Conservation (phyloP, 805 yeast genomes). For the Kodamaea sagamina region DNA sequence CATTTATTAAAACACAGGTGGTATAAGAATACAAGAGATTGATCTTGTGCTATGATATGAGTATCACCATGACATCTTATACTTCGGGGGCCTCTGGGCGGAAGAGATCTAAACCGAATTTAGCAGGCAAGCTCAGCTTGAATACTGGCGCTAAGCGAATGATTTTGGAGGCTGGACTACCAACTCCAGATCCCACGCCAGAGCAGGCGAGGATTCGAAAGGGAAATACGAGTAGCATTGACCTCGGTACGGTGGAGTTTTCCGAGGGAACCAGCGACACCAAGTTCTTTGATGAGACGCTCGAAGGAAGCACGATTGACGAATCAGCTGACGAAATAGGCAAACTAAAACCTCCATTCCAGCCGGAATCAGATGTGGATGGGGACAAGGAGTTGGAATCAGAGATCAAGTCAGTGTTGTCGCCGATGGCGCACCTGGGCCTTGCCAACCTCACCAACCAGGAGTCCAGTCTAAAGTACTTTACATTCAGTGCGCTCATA, state of each 20-base stretch:
- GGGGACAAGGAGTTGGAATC: conserved; percentile 1
- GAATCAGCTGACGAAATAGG: not conserved
- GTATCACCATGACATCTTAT: conserved; percentile 3
- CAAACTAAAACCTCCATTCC: conserved; percentile 1
- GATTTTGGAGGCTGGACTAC: not conserved
- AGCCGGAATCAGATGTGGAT: not conserved
- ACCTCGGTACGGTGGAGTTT: conserved; percentile 1
- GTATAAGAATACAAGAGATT: too few relatives aligned
- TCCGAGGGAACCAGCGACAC: not conserved
- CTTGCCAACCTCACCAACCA: conserved; percentile 1
- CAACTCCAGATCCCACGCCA: conserved; percentile 6
- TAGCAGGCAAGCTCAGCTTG: conserved; percentile 2
- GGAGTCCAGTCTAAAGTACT: conserved; percentile 15
- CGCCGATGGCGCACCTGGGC: conserved; percentile 7
- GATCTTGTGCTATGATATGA: conserved; percentile 1
- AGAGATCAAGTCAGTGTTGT: conserved; percentile 8
- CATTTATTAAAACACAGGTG: too few relatives aligned
- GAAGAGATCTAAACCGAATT: not conserved
- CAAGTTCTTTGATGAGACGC: not conserved
- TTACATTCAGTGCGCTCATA: conserved; percentile 24
- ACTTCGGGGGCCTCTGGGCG: not conserved
- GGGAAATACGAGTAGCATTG: conserved; percentile 3
- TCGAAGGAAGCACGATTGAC: not conserved
- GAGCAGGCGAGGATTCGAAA: not conserved
- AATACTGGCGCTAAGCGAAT: not conserved